Conservation (phyloP, 139 green algal species). For the Coelastrella sp. region DNA sequence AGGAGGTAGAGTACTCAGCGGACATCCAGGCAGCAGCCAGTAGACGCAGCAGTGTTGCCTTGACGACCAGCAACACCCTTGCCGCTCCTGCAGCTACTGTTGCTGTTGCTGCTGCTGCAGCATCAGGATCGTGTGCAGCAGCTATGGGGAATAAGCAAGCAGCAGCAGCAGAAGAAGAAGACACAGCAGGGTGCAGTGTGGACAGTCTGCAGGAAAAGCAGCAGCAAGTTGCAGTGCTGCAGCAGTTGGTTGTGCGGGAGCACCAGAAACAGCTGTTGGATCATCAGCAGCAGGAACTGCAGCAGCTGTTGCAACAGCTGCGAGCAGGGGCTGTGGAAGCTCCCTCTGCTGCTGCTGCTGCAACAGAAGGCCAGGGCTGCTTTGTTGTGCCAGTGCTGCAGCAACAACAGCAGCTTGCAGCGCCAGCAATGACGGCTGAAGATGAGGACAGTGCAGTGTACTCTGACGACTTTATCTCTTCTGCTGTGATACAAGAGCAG, state of each 20-base stretch:
- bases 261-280: background rate
- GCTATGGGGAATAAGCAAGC: background rate
- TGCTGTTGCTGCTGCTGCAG: background rate
- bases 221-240: conserved; percentile 31
- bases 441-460: background rate
- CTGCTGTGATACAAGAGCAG: background rate
- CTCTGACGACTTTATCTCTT: conserved; percentile 14
- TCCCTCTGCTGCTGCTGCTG: background rate
- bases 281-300: conserved; percentile 20
- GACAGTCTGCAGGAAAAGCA: conserved; percentile 31
- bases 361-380: background rate
- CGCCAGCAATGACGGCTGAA: background rate
- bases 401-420: background rate
- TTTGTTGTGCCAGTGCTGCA: background rate
- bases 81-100: background rate
- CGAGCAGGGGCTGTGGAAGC: background rate
- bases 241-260: background rate
- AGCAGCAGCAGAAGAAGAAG: background rate
- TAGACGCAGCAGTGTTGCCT: background rate
- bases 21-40: background rate
- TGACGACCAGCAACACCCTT: background rate
- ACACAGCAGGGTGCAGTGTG: background rate
- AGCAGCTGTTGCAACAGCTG: conserved; percentile 11
- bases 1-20: background rate
- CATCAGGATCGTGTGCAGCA: background rate